phyloP scores from a whole-genome alignment of 108 stramenopile genomes.

The Nannochloropsis oceanica region DNA sequence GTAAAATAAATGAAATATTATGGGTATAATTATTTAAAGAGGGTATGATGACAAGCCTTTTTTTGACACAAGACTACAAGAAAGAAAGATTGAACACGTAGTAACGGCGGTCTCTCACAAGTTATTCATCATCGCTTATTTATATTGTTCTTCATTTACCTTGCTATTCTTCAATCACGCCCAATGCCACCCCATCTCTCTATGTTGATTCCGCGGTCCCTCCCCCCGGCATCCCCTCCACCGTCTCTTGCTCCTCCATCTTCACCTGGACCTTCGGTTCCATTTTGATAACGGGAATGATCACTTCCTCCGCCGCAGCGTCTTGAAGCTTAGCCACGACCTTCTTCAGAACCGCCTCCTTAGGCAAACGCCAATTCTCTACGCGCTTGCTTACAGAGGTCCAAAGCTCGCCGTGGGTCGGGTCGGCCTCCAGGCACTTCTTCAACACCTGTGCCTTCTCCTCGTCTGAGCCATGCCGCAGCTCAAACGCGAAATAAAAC shows the following conservation, averaged over 20 bases:
- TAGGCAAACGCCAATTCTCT: conserved; percentile 45
- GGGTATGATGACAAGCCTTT: too few relatives aligned
- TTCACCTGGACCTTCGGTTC: neutral
- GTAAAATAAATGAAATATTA: too few relatives aligned
- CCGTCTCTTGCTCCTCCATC: neutral
- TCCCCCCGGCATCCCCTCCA: too few relatives aligned
- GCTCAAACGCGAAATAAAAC: conserved; percentile 68
- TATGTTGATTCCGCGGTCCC: too few relatives aligned
- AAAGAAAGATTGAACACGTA: too few relatives aligned
- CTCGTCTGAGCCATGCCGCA: conserved; percentile 48
- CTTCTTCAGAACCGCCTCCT: conserved; percentile 23
- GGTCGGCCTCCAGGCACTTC: conserved; percentile 48
- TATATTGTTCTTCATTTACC: too few relatives aligned
- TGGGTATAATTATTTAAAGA: too few relatives aligned
- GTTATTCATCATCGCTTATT: too few relatives aligned
- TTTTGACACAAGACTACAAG: too few relatives aligned
- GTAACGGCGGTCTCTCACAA: too few relatives aligned
- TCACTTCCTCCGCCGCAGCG: neutral
- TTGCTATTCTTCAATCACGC: too few relatives aligned
- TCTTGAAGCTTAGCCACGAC: conserved; percentile 4
- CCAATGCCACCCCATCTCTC: too few relatives aligned
- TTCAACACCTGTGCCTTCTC: conserved; percentile 50
- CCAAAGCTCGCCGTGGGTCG: conserved; percentile 87
- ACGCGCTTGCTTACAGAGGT: conserved; percentile 56
- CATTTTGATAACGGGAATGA: neutral